Base-by-base conservation (phyloP, 768 basidiomycete species). In the Kondoa subrosea region DNA sequence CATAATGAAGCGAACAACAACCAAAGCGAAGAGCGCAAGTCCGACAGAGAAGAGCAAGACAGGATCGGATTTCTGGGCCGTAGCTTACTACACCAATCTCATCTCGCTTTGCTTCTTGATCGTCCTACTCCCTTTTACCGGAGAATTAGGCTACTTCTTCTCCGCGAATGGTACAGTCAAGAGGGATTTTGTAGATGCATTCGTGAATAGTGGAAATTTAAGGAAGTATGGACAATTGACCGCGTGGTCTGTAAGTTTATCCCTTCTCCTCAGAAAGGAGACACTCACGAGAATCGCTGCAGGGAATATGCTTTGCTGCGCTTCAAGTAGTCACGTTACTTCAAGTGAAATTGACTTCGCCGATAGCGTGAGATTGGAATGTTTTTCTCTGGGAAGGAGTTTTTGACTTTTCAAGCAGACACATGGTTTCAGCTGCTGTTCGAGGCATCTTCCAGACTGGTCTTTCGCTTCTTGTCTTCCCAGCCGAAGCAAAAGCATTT, bases 401-500 rank as follows among this genome's bases (percentile, higher is more conserved):
- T n/a, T n/a, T n/a, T n/a, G n/a, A n/a, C n/a, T n/a, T n/a, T 21
- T 50, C 40, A 8, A 8, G 21, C 40, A 50, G 40, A 25, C 58
- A 60, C n/a, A 60, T 60, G 58, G 58, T 60, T 8, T 60, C 58
- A 15, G 58, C 58, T 14, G n/a, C 58, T 12, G 58, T 60, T 12
- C 58, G 58, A 25, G 58, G 58, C 58, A 60, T 25, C 4, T 4
- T 60, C 8, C 58, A 60, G 58, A 25, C 58, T 60, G 58, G 58
- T 4, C 58, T 60, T 30, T 25, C 58, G 14, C n/a, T 60, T 4
- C 8, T 60, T 26, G 58, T 30, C 58, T 60, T 60, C n/a, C 58
- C 66, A 34, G 58, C 58, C 26, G 66, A 67, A 25, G 67, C 67
- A 3, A 40, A 60, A 50, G 67, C 34, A 40, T 68, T 68, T 60